Evolutionary conservation across 768 basidiomycete genomes (phyloP).

Genomic region (Lentinula detonsa): DNA sequence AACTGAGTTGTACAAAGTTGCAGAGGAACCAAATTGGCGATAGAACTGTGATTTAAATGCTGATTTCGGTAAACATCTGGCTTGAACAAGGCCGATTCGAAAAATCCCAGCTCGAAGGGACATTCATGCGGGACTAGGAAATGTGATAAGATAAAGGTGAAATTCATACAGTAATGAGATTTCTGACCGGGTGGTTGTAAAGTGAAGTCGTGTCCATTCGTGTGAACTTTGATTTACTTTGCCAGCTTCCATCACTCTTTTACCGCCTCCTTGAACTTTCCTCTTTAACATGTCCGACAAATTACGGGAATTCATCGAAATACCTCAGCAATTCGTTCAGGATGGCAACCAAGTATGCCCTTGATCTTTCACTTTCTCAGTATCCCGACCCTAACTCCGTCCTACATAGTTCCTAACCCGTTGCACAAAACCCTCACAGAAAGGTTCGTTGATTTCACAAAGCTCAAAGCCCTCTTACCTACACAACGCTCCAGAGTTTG

Average conservation of each 20-base stretch:
- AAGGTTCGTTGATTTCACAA: constrained; percentile 50
- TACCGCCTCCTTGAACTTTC: constrained; percentile 12
- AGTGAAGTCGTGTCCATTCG: not conserved
- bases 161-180: not conserved
- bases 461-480: not conserved
- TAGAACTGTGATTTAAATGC: not conserved
- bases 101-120: constrained; percentile 41
- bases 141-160: constrained; percentile 9
- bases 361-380: not conserved
- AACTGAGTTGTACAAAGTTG: not conserved
- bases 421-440: constrained; percentile 96
- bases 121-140: constrained; percentile 51
- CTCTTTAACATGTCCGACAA: constrained; percentile 76
- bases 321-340: constrained; percentile 86
- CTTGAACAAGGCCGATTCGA: constrained; percentile 25
- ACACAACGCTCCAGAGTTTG: constrained; percentile 59
- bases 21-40: not conserved
- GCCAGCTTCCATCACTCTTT: constrained; percentile 24
- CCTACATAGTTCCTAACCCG: constrained; percentile 79
- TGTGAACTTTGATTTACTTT: constrained; percentile 10
- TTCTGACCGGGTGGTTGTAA: constrained; percentile 4
- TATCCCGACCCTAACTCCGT: constrained; percentile 6
- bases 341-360: constrained; percentile 85
- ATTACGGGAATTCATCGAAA: constrained; percentile 83
- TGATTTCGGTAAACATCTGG: constrained; percentile 6